Base-by-base conservation (phyloP, 306 rosid genomes). In the Crotalaria pallida region DNA sequence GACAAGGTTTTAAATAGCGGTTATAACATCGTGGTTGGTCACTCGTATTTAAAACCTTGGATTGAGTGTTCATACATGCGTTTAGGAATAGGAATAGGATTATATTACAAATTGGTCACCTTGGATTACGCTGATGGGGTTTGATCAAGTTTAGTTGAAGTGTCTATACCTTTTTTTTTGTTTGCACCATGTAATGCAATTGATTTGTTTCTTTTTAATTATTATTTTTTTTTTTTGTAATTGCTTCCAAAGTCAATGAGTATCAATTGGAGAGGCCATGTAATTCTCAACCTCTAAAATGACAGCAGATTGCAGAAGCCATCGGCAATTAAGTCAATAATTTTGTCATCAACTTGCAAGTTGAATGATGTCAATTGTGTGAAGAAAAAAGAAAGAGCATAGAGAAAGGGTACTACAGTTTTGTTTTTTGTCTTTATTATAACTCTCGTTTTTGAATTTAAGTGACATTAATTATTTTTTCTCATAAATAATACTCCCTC, bases 21-120 rank as follows among this genome's bases (percentile, higher is more conserved):
- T n/a, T n/a, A n/a, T n/a, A n/a, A n/a, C n/a, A n/a, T n/a, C n/a
- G n/a, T n/a, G n/a, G n/a, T n/a, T n/a, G n/a, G n/a, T n/a, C n/a
- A n/a, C n/a, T n/a, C n/a, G n/a, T n/a, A n/a, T n/a, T n/a, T n/a
- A n/a, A n/a, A n/a, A n/a, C n/a, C n/a, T n/a, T n/a, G n/a, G n/a
- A n/a, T n/a, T n/a, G n/a, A n/a, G n/a, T n/a, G n/a, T n/a, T n/a
- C n/a, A 31, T 59, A n/a, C 6, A 5, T 2, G 6, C 10, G 21
- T 55, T 77, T 23, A 33, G 33, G 44, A 15, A 33, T 58, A 55
- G 59, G 78, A 58, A n/a, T n/a, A n/a, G n/a, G n/a, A n/a, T n/a
- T n/a, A 23, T 11, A 38, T 24, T 53, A 7, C 72, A 24, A 57
- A 63, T 78, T 55, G 21, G 33, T 57, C 23, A 65, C 16, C 59